Conservation (phyloP, 2,329 filamentous ascomycete genomes). For the Didymosphaeria variabile region DNA sequence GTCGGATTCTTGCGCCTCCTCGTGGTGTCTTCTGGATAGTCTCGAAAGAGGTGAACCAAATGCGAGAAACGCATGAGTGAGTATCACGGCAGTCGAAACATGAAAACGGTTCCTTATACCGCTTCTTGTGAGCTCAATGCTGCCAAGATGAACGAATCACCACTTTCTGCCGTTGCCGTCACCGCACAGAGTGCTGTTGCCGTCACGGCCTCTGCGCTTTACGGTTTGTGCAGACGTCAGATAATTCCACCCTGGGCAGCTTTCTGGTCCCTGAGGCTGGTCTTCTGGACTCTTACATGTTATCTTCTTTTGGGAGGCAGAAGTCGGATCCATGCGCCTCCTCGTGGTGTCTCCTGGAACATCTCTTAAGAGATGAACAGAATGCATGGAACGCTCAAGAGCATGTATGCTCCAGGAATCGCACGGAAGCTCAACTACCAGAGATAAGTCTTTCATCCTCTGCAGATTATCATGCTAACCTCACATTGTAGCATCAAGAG, state of each 20-base stretch:
- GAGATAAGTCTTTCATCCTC: neutral
- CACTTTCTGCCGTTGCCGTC: neutral
- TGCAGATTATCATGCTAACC: neutral
- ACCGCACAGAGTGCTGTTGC: too few relatives aligned
- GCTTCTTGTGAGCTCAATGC: neutral
- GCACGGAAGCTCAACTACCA: neutral
- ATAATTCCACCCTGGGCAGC: neutral
- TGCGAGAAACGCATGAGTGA: slow-evolving; percentile 41
- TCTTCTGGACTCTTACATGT: neutral
- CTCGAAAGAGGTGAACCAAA: slow-evolving; percentile 41
- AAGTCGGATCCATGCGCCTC: neutral
- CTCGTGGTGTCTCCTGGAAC: neutral
- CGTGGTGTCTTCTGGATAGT: slow-evolving; percentile 49
- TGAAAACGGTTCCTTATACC: neutral
- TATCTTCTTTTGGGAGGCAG: neutral
- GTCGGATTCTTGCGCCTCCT: slow-evolving; percentile 50
- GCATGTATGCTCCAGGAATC: neutral
- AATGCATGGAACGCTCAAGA: neutral
- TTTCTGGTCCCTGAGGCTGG: neutral
- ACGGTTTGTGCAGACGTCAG: neutral
- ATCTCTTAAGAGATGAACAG: neutral
- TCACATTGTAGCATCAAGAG: neutral
- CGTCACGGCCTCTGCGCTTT: neutral
- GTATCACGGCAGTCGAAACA: neutral
- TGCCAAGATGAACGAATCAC: neutral